Evolutionary conservation across 179 eudicot genomes (phyloP).

Genomic region (Patellifolia procumbens): DNA sequence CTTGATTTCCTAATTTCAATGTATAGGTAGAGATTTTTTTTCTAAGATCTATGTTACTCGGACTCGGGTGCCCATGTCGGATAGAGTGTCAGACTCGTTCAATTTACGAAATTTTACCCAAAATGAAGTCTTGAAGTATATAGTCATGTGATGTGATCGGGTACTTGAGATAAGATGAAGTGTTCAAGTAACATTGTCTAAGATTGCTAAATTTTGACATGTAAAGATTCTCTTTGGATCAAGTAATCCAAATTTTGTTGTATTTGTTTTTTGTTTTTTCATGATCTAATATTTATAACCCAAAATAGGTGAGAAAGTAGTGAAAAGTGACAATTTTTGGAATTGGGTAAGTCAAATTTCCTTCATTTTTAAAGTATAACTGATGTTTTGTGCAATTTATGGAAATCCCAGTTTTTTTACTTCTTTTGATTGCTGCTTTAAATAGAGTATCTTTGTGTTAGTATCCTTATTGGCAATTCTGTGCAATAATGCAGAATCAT

Average conservation of each 20-base stretch:
- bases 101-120: no score
- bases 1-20: background rate
- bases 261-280: background rate
- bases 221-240: constrained; percentile 2
- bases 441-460: background rate
- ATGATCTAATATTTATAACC: constrained; percentile 3
- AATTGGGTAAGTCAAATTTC: background rate
- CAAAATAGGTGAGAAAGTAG: background rate
- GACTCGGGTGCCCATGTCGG: no score
- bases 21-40: no score
- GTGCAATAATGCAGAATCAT: background rate
- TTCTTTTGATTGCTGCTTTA: background rate
- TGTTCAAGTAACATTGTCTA: no score
- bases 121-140: no score
- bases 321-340: constrained; percentile 6
- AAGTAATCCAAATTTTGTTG: background rate
- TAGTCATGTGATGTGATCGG: no score
- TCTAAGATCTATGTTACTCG: no score
- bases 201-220: background rate
- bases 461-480: background rate
- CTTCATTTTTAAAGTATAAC: background rate
- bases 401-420: background rate
- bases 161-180: no score
- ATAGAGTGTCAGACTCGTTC: no score
- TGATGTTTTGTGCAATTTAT: constrained; percentile 14